These are phyloP conservation scores for Ehretia macrophylla DNA, from an alignment of 257 asterid species.

Conservation along the genomic window DNA sequence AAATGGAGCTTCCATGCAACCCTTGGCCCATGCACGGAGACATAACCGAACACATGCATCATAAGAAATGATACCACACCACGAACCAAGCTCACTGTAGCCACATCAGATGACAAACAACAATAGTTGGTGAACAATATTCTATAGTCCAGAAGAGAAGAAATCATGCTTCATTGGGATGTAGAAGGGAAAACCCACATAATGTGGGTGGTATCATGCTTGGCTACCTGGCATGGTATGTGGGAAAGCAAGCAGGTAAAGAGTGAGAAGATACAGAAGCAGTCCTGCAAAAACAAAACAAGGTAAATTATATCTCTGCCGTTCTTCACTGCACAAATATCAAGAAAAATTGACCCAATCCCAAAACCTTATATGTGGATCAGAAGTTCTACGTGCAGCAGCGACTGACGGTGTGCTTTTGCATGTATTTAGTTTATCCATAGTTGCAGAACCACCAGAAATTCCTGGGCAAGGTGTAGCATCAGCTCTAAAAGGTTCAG, in stretches of 20 bases:
- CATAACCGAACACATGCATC: constrained; percentile 97
- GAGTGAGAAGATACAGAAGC: constrained; percentile 48
- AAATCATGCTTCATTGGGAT: neutral
- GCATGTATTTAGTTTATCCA: constrained; percentile 23
- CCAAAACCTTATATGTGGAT: constrained; percentile 44
- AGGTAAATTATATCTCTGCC: constrained; percentile 8
- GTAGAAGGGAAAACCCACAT: constrained; percentile 1
- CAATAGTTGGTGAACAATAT: neutral
- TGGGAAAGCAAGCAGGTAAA: constrained; percentile 62
- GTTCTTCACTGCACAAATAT: neutral
- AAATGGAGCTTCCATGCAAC: constrained; percentile 64
- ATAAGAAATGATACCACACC: constrained; percentile 73
- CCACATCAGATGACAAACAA: constrained; percentile 20
- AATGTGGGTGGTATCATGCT: constrained; percentile 1
- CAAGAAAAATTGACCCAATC: neutral
- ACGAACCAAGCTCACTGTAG: constrained; percentile 80
- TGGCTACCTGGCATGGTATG: constrained; percentile 81
- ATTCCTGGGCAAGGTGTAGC: constrained; percentile 21
- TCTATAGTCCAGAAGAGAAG: neutral
- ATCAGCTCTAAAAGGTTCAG: constrained; percentile 24
- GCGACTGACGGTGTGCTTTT: constrained; percentile 20
- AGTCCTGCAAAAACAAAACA: constrained; percentile 42
- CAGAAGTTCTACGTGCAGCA: constrained; percentile 30
- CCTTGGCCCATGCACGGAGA: constrained; percentile 82
- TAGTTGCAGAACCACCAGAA: constrained; percentile 33